Evolutionary conservation across 2,329 filamentous ascomycete genomes (phyloP), one percentile per base, ranked within the genome.

Genomic region (Fusarium tricinctum): DNA sequence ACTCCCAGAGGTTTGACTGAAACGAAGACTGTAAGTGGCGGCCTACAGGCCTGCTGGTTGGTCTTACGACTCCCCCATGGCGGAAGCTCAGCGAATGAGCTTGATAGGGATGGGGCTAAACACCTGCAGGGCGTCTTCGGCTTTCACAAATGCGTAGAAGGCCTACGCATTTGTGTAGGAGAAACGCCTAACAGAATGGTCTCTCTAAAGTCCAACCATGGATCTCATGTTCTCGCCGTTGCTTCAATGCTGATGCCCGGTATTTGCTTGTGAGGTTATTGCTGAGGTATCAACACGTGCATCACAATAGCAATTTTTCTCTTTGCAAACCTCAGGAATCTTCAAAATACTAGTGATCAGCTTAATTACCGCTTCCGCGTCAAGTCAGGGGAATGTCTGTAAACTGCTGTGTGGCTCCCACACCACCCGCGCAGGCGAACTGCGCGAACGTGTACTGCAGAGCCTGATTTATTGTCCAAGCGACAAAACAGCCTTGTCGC

Each of bases 1-100:
- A 52, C 35, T 19, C 39, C 38, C 46, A 49, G 46, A 49, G 46
- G 46, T 49, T 26, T 38, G 32, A 49, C 46, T 19, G 46, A 38
- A 49, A 49, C 15, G 4, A 15, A 38, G 32, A 38, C 46, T 38
- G 32, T 2, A 26, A 38, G 20, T 26, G 46, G 46, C 20, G 32
- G 19, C 20, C 32, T 49, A n/a, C 20, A 38, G 32, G 38, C 28
- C 46, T 49, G 46, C 32, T 38, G 14, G 19, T 49, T 49, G 46
- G 46, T 35, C 20, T 19, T 19, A 49, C 20, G 15, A 26, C 46
- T 49, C 15, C 22, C 20, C 46, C 46, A 26, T 19, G 20, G 30
- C 4, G 10, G 10, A 49, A 49, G 26, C 46, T 19, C 46, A 49
- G 46, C 46, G 46, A 49, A 49, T 49, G 46, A 49, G 46, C 32